Percentiles rank a stretch among this genome's conserved stretches.
Evolutionary conservation across 1,139 yeast species (phyloP).

Genomic region (Maudiozyma humilis): DNA sequence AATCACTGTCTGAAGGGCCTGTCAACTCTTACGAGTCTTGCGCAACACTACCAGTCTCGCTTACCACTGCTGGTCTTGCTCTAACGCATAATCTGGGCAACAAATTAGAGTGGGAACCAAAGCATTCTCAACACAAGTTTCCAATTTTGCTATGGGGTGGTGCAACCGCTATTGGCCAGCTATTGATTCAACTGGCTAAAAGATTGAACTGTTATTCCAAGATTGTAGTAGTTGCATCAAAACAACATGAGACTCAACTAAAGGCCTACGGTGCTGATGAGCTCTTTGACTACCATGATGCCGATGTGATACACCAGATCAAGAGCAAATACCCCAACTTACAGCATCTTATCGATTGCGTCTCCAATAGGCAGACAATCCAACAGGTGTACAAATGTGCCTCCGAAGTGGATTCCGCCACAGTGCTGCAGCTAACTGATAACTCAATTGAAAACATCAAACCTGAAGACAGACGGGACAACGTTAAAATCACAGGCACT

Average conservation of each 20-base stretch:
- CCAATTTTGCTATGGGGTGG: conserved; percentile 49
- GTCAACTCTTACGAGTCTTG: conserved; percentile 52
- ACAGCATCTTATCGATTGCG: conserved; percentile 40
- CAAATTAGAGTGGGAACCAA: conserved; percentile 17
- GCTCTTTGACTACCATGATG: conserved; percentile 52
- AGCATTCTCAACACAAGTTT: conserved; percentile 8
- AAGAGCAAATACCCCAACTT: conserved; percentile 37
- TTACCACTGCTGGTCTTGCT: conserved; percentile 39
- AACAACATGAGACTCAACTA: conserved; percentile 33
- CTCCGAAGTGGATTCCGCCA: conserved; percentile 32
- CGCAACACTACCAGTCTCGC: conserved; percentile 46
- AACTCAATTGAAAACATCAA: conserved; percentile 20
- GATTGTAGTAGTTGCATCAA: conserved; percentile 43
- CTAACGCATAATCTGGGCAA: conserved; percentile 19
- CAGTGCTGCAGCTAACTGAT: conserved; percentile 18
- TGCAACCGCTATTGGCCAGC: conserved; percentile 45
- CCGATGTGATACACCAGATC: conserved; percentile 46
- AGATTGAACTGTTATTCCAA: conserved; percentile 34
- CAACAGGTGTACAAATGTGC: conserved; percentile 41
- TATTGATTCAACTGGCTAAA: conserved; percentile 44
- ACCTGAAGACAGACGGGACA: conserved; percentile 22
- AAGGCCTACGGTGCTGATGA: conserved; percentile 47
- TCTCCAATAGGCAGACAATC: conserved; percentile 38
- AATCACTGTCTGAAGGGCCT: conserved; percentile 31
- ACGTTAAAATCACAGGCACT: conserved; percentile 22